A percentile compares a stretch with the other conserved stretches of the same genome.
Evolutionary conservation across 208 protist genomes (phyloP).

Genomic region (Jaenimonas drosophilae): DNA sequence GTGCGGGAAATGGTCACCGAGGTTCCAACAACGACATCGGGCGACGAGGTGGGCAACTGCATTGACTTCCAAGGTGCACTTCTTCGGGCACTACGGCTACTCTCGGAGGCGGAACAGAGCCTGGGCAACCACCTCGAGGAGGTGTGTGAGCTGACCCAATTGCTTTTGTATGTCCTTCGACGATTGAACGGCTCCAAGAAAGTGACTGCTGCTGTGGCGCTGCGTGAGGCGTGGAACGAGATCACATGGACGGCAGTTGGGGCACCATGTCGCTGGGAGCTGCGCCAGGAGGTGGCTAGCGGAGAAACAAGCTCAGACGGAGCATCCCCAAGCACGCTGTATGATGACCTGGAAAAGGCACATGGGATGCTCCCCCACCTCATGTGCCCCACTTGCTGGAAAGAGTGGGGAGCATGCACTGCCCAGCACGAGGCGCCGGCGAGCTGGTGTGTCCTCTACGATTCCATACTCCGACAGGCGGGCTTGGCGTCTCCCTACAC

Average conservation of each 20-base stretch:
- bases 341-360: background rate
- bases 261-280: too few relatives aligned
- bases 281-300: too few relatives aligned
- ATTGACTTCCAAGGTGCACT: constrained; percentile 12
- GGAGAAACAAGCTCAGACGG: too few relatives aligned
- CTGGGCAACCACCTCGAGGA: too few relatives aligned
- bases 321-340: background rate
- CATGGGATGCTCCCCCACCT: constrained; percentile 9
- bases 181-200: constrained; percentile 11
- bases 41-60: background rate
- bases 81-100: constrained; percentile 29
- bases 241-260: constrained; percentile 35
- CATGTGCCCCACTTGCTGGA: constrained; percentile 54
- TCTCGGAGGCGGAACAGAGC: constrained; percentile 10
- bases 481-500: constrained; percentile 44
- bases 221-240: constrained; percentile 72
- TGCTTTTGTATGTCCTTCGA: constrained; percentile 18
- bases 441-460: constrained; percentile 41
- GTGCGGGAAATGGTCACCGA: too few relatives aligned
- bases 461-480: constrained; percentile 35
- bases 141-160: constrained; percentile 17
- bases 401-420: constrained; percentile 45
- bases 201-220: constrained; percentile 16
- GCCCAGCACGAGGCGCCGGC: constrained; percentile 30
- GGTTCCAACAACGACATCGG: too few relatives aligned